Evolutionary conservation across 108 stramenopile genomes (phyloP).

Genomic region (Cyclostephanos tholiformis): DNA sequence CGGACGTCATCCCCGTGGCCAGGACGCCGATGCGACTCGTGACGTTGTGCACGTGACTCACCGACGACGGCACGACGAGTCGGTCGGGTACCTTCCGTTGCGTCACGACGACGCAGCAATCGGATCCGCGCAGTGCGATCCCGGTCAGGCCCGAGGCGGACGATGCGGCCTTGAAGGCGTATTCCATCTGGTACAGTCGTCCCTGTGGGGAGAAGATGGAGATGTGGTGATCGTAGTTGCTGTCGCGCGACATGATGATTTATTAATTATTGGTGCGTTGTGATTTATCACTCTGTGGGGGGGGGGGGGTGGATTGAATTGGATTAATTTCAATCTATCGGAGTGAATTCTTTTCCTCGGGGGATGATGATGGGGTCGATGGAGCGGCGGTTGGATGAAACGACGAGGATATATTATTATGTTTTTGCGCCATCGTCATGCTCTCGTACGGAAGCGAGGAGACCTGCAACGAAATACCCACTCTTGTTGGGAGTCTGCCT

Average conservation of each 20-base stretch:
- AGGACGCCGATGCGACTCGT: conserved; percentile 90
- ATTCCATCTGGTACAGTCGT: conserved; percentile 99
- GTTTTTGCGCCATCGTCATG: background rate
- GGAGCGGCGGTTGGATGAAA: no score
- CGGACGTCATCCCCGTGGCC: conserved; percentile 93
- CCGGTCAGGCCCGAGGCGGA: conserved; percentile 91
- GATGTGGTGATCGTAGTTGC: conserved; percentile 95
- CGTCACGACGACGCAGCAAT: conserved; percentile 91
- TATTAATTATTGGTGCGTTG: background rate
- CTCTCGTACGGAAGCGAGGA: no score
- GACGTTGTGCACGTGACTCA: conserved; percentile 88
- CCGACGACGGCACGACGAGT: conserved; percentile 88
- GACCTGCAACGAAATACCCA: no score
- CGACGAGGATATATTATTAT: no score
- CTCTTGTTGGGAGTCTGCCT: no score
- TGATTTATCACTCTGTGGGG: background rate
- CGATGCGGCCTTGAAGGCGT: conserved; percentile 97
- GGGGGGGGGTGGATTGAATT: no score
- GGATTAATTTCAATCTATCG: no score
- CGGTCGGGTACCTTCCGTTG: conserved; percentile 98
- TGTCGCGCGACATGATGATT: conserved; percentile 50
- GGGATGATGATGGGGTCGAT: no score
- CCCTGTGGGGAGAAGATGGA: conserved; percentile 99
- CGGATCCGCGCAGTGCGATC: conserved; percentile 91
- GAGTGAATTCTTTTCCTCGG: no score